Base-by-base conservation (phyloP, 768 basidiomycete species). In the Lyophyllum semitale region DNA sequence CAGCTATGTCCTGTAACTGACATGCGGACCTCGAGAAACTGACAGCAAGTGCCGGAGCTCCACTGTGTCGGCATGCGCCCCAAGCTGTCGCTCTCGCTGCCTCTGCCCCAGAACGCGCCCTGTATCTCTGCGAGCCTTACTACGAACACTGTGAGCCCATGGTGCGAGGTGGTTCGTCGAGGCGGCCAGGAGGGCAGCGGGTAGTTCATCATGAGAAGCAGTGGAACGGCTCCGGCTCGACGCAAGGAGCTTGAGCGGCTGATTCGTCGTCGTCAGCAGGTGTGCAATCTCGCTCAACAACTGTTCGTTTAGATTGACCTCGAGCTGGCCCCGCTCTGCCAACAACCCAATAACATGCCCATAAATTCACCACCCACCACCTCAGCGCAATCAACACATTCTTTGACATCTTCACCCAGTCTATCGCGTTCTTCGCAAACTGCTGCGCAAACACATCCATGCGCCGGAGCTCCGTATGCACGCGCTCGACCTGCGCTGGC, bases 121-220 rank as follows among this genome's bases (percentile, higher is more conserved):
- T 93, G 91, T 53, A 83, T 77, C 5, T 71, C 68, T 0, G 80
- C 81, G 25, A 92, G 72, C 23, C 81, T 74, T 3, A 73, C 61
- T 0, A 90, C 75, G 49, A 79, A 77, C 4, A 75, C 66, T 0
- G 74, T 74, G 32, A 90, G 75, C 17, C 89, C 90, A n/a, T 70
- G 72, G 57, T 88, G 79, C 91, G 20, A 91, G 75, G 67, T 92
- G 93, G 46, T 88, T 85, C 40, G 84, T 81, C 1, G 88, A 91
- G 7, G 89, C 89, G 22, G 87, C 84, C 20, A 90, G 74, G 11
- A 93, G 81, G 4, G 84, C 69, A 0, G 83, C 73, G 0, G 89
- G 80, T 0, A 89, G 89, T 82, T 84, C 70, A 87, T 80, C 51
- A 85, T 86, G 48, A 91, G 76, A 3, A 92, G 47, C 81, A 78